These are phyloP conservation scores for Suhomyces wounanorum DNA, from an alignment of 1,139 yeast species.

Conservation along the genomic window DNA sequence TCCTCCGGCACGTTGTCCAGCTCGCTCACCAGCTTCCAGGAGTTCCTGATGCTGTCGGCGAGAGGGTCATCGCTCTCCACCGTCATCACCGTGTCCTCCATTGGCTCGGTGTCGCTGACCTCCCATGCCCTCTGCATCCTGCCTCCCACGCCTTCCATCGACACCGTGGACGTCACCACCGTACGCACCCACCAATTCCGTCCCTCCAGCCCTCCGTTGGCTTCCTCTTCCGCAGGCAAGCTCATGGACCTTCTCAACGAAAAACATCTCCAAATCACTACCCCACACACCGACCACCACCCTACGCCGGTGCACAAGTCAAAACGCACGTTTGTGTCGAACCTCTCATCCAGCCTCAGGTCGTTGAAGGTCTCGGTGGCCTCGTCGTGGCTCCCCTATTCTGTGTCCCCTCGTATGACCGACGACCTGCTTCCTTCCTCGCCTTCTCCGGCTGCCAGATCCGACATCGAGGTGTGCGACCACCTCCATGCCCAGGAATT, in stretches of 20 bases:
- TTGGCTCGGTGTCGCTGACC: conserved; percentile 3
- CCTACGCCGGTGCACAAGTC: neutral
- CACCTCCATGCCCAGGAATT: conserved; percentile 8
- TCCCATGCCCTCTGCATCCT: conserved; percentile 8
- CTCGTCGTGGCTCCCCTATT: conserved; percentile 11
- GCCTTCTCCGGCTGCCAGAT: neutral
- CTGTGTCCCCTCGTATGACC: conserved; percentile 24
- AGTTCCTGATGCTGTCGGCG: neutral
- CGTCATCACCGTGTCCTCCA: conserved; percentile 1
- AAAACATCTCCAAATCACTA: neutral
- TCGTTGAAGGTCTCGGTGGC: conserved; percentile 11
- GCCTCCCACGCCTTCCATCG: conserved; percentile 7
- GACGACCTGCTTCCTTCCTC: conserved; percentile 22
- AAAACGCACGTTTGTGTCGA: conserved; percentile 9
- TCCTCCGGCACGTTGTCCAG: neutral
- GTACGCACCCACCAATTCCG: conserved; percentile 8
- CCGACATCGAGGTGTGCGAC: neutral
- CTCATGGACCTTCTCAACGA: conserved; percentile 7
- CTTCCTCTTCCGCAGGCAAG: conserved; percentile 12
- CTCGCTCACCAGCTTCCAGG: neutral
- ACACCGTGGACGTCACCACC: conserved; percentile 5
- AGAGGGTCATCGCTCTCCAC: conserved; percentile 2
- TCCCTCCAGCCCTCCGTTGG: conserved; percentile 5
- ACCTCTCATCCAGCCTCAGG: conserved; percentile 11
- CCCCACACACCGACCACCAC: neutral